Evolutionary conservation across 2,329 filamentous ascomycete genomes (phyloP).

Genomic region (Fusarium zealandicum): DNA sequence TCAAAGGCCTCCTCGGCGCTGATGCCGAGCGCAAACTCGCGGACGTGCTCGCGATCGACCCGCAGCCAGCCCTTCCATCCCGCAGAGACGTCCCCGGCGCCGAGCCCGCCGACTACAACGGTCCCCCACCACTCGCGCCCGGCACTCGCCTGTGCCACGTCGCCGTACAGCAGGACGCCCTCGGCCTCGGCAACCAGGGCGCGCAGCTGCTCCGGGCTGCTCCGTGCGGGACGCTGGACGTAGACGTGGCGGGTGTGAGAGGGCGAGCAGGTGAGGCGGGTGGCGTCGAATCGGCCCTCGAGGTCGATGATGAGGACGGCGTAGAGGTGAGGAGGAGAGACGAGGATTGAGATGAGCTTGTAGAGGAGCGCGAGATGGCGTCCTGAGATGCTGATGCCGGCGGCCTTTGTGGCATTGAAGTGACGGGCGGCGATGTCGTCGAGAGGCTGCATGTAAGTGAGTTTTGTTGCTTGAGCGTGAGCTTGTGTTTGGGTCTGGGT

Average conservation of each 20-base stretch:
- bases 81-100: slow-evolving; percentile 44
- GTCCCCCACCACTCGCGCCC: slow-evolving; percentile 65
- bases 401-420: slow-evolving; percentile 56
- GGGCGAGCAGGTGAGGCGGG: slow-evolving; percentile 49
- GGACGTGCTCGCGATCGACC: slow-evolving; percentile 54
- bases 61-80: slow-evolving; percentile 60
- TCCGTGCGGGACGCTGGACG: slow-evolving; percentile 52
- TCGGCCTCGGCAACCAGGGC: slow-evolving; percentile 52
- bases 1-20: slow-evolving; percentile 56
- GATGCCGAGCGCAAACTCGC: slow-evolving; percentile 48
- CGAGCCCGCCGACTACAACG: slow-evolving; percentile 56
- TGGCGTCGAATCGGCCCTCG: slow-evolving; percentile 62
- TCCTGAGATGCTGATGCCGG: slow-evolving; percentile 59
- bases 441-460: slow-evolving; percentile 54
- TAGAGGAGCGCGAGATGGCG: slow-evolving; percentile 64
- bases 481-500: slow-evolving; percentile 26
- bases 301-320: slow-evolving; percentile 63
- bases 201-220: slow-evolving; percentile 40
- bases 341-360: slow-evolving; percentile 59
- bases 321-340: slow-evolving; percentile 56
- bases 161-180: slow-evolving; percentile 59
- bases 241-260: slow-evolving; percentile 59
- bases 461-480: slow-evolving; percentile 38
- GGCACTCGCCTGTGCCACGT: slow-evolving; percentile 49
- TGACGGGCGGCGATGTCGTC: slow-evolving; percentile 56